Evolutionary conservation across 2,329 filamentous ascomycete species (phyloP), one percentile per base, ranked within the genome.

Genomic region (Fusarium floridanum): DNA sequence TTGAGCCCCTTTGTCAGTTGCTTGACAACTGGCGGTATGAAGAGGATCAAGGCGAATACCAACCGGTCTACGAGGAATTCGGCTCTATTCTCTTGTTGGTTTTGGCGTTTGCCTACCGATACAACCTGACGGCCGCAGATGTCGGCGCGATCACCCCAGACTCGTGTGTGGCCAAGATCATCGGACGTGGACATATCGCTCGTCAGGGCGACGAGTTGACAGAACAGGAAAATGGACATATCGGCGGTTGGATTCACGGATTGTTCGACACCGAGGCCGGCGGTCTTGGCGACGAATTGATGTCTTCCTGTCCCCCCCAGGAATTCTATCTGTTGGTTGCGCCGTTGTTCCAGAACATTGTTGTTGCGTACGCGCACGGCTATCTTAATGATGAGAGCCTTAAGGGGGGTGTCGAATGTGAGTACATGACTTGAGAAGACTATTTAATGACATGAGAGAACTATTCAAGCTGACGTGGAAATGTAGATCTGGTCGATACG

Each of bases 31-130:
- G 94, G 94, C 87, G 89, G 12, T 94, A 95, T 76, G 94, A 96
- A 43, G 93, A 95, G 71, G 94, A 96, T 75, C 93, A 95, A 82
- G 91, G 91, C 63, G 94, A 97, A 79, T 95, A 95, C 76, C 94
- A 96, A 80, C 94, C 94, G 0, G 91, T 95, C 1, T 97, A 97
- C 76, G 94, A 97, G 78, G 94, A 97, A 76, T 97, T 96, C 75
- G 93, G 94, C 1, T 91, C 93, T 0, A 91, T 95, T 17, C 83
- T 97, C 9, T 87, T 97, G 2, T 85, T 97, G 3, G 87, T 95
- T 0, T 83, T 95, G 61, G 92, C 93, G 0, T 92, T 95, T 73
- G 88, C 92, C n/a, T 90, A 94, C 79, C 91, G 94, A 16, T 96
- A 95, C 77, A 89, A 90, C 61, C 85, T 97, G 11, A 88, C 87